phyloP scores from a whole-genome alignment of 2,329 filamentous ascomycete species.

The Aspergillus neoniger region DNA sequence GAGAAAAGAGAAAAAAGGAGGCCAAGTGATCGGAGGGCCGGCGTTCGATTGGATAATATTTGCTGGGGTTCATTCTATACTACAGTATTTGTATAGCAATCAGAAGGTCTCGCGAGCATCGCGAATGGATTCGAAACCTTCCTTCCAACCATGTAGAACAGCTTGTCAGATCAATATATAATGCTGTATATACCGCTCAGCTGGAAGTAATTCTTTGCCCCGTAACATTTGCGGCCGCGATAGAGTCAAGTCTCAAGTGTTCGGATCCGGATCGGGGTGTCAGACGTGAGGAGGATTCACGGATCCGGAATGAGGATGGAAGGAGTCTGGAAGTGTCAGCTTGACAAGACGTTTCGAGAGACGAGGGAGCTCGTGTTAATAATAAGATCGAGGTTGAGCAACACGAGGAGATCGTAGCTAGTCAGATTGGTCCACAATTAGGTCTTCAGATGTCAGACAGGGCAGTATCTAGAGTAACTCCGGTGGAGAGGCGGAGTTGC shows the following conservation, averaged over 20 bases:
- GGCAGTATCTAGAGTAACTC: not conserved
- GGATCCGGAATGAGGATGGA: not conserved
- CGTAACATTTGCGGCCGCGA: no score
- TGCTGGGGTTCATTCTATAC: not conserved
- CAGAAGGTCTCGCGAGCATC: not conserved
- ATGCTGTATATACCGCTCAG: no score
- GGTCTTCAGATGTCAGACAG: not conserved
- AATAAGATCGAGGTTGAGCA: not conserved
- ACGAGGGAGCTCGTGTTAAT: not conserved
- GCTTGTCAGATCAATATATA: no score
- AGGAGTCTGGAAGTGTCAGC: not conserved
- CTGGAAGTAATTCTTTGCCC: no score
- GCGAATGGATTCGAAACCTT: not conserved
- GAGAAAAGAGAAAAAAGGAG: not conserved
- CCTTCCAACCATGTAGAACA: not conserved
- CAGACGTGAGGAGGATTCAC: not conserved
- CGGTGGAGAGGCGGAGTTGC: not conserved
- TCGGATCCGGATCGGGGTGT: not conserved
- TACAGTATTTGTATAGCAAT: not conserved
- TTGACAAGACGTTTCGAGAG: not conserved
- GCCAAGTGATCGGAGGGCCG: not conserved
- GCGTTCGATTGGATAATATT: constrained; percentile 12
- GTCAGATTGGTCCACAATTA: not conserved
- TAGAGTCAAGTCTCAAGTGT: not conserved
- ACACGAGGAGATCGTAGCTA: not conserved